Percentiles rank a stretch among this genome's conserved stretches.
Evolutionary conservation across 345 rosid genomes (phyloP).

Genomic region (Moricandia arvensis): DNA sequence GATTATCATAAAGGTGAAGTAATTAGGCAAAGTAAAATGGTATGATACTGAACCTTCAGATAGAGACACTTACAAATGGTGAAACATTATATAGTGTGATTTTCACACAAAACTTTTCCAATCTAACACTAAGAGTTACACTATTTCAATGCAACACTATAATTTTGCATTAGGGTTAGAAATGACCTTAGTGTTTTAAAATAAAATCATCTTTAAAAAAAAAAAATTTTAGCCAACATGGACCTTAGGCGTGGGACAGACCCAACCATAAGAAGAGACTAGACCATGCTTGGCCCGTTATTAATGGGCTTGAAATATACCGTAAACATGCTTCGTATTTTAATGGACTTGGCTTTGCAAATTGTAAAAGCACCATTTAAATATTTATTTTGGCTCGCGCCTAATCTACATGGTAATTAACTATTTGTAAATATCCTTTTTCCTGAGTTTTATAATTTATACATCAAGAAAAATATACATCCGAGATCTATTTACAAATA

Average conservation of each 20-base stretch:
- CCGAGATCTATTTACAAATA: not conserved
- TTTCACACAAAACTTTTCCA: too few species aligned
- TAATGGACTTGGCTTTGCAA: not conserved
- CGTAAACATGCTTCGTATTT: not conserved
- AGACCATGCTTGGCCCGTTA: not conserved
- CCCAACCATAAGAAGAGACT: not conserved
- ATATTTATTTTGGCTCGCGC: not conserved
- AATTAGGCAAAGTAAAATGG: constrained; percentile 26
- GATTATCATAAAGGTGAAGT: constrained; percentile 30
- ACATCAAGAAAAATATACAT: not conserved
- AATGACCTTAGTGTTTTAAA: not conserved
- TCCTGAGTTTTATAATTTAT: not conserved
- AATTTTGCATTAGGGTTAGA: too few species aligned
- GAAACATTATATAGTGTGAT: not conserved
- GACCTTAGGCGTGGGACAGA: not conserved
- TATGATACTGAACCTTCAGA: constrained; percentile 28
- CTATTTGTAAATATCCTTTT: not conserved
- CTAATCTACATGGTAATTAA: not conserved
- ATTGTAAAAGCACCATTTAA: not conserved
- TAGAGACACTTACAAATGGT: constrained; percentile 11
- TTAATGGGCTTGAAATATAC: constrained; percentile 18
- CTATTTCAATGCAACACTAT: too few species aligned
- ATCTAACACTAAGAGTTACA: too few species aligned
- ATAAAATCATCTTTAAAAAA: not conserved
- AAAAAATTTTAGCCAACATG: too few species aligned